Conservation (phyloP, 352 stramenopile species). For the Phytophthora parvispora region DNA sequence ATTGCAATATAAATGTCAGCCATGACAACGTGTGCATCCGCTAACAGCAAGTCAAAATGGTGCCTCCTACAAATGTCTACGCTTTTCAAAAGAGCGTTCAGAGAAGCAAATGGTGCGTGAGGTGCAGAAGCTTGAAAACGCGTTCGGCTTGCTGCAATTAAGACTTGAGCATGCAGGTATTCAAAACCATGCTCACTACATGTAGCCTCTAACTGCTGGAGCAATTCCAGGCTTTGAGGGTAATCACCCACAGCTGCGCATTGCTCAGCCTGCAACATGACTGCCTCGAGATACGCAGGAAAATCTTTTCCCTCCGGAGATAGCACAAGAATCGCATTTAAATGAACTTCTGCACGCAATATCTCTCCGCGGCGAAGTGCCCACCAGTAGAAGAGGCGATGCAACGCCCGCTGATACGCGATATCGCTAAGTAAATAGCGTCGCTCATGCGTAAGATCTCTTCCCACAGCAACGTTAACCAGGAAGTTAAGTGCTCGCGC, state of each 20-base stretch:
- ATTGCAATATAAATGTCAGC: constrained; percentile 73
- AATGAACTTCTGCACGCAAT: constrained; percentile 47
- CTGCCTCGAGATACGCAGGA: constrained; percentile 53
- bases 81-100: constrained; percentile 51
- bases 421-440: constrained; percentile 45
- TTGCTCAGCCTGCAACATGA: constrained; percentile 43
- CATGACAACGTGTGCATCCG: constrained; percentile 69
- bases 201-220: constrained; percentile 49
- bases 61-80: constrained; percentile 61
- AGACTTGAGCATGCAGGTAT: constrained; percentile 59
- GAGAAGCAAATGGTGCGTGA: constrained; percentile 60
- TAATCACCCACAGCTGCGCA: constrained; percentile 47
- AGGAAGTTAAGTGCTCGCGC: constrained; percentile 44
- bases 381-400: constrained; percentile 66
- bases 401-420: constrained; percentile 55
- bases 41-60: constrained; percentile 69
- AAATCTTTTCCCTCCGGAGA: constrained; percentile 62
- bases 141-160: constrained; percentile 58
- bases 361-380: constrained; percentile 59
- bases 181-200: constrained; percentile 53
- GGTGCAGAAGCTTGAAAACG: constrained; percentile 40
- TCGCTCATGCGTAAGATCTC: background rate
- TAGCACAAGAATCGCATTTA: constrained; percentile 49
- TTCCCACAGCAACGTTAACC: constrained; percentile 23
- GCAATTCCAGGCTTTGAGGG: constrained; percentile 42